Base-by-base conservation (phyloP, 371 early-diverging fungal genomes). In the Zopfochytrium polystomum region DNA sequence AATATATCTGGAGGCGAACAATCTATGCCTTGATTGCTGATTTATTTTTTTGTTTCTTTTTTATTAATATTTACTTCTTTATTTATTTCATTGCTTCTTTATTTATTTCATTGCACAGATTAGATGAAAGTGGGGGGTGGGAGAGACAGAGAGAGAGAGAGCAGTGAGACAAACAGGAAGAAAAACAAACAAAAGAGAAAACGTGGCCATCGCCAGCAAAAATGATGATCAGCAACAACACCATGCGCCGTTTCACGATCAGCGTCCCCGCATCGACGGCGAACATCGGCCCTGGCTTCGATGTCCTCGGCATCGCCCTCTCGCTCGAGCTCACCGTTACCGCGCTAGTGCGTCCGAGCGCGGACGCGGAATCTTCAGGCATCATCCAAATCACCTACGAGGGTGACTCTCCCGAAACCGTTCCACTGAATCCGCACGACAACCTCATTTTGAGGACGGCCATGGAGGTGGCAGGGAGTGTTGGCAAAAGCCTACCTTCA, bases 211-310 rank as follows among this genome's bases (percentile, higher is more conserved):
- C n/a, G n/a, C n/a, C n/a, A n/a, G n/a, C n/a, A n/a, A n/a, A n/a
- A n/a, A n/a, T n/a, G n/a, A n/a, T n/a, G n/a, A n/a, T n/a, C n/a
- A n/a, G n/a, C n/a, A n/a, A n/a, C n/a, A n/a, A n/a, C n/a, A n/a
- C n/a, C n/a, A n/a, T n/a, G n/a, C 55, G 45, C 3, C 34, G 13
- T n/a, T 60, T 88, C 70, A 81, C 45, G 72, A 89, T 95, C 72
- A 65, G 77, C 33, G 93, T 96, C 35, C 97, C 98, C 0, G 89
- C 90, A 38, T 92, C 96, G 6, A 87, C 96, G 11, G 90, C 98
- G 62, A 98, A 98, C 75, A 85, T 98, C 57, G 98, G 98, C 7
- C 96, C 96, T 6, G 97, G 97, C 32, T 98, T 93, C 65, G 97
- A 97, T 75, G 87, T 87, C 29, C 82, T 97, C 52, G 98, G 98